Conservation (phyloP, 2,329 filamentous ascomycete genomes). For the Arthroderma sp. region DNA sequence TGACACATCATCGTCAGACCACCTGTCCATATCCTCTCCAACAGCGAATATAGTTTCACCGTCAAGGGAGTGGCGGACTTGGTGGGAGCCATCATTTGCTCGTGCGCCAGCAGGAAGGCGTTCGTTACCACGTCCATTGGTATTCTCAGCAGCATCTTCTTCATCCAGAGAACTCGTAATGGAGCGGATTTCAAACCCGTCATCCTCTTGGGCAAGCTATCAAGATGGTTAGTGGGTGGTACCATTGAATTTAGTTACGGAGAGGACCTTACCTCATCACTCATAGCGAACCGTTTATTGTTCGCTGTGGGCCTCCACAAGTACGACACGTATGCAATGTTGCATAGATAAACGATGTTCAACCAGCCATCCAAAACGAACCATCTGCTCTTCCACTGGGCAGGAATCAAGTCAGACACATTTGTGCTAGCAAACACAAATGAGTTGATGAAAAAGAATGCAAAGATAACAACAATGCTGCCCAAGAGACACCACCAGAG, state of each 20-base stretch:
- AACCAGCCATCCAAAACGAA: conserved; percentile 96
- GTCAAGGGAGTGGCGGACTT: conserved; percentile 54
- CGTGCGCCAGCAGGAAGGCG: conserved; percentile 34
- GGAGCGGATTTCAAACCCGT: conserved; percentile 92
- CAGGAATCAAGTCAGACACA: conserved; percentile 82
- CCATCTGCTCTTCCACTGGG: conserved; percentile 96
- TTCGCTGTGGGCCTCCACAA: conserved; percentile 94
- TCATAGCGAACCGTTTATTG: conserved; percentile 96
- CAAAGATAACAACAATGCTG: conserved; percentile 91
- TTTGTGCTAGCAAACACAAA: conserved; percentile 80
- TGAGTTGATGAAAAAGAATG: conserved; percentile 97
- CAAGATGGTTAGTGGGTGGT: background rate
- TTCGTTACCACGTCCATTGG: conserved; percentile 16
- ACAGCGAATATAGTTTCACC: conserved; percentile 95
- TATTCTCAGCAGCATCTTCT: conserved; percentile 38
- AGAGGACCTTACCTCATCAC: conserved; percentile 58
- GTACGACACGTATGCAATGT: conserved; percentile 87
- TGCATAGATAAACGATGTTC: conserved; percentile 88
- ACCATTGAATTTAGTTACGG: background rate
- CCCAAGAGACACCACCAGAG: conserved; percentile 95
- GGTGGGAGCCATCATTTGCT: conserved; percentile 24
- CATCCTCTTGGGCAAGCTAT: conserved; percentile 88
- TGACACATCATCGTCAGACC: conserved; percentile 58
- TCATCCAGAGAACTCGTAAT: conserved; percentile 65
- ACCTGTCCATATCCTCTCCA: conserved; percentile 72